These are phyloP conservation scores for Tympanopsis confertula DNA, from an alignment of 2,329 filamentous ascomycete species.

Conservation along the genomic window DNA sequence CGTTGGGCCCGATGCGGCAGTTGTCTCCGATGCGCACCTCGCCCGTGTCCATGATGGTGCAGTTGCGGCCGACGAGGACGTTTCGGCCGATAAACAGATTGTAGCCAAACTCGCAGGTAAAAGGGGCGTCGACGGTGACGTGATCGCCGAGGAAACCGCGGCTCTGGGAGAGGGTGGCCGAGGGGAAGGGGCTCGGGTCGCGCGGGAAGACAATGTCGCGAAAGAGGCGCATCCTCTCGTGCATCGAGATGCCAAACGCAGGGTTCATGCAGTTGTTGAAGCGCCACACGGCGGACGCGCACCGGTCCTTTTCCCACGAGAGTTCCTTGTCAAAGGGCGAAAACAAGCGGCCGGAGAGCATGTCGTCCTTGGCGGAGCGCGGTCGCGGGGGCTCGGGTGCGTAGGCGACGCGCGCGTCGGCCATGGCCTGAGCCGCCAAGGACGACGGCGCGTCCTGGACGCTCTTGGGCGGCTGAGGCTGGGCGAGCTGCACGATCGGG, in stretches of 20 bases:
- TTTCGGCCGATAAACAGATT: slow-evolving; percentile 82
- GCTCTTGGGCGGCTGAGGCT: slow-evolving; percentile 8
- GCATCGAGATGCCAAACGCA: slow-evolving; percentile 55
- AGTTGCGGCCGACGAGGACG: slow-evolving; percentile 72
- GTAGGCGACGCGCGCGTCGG: slow-evolving; percentile 4
- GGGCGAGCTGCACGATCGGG: slow-evolving; percentile 19
- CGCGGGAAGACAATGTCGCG: slow-evolving; percentile 54
- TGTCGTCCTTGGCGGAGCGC: slow-evolving; percentile 75
- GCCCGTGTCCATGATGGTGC: slow-evolving; percentile 77
- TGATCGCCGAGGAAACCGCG: slow-evolving; percentile 59
- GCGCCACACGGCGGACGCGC: slow-evolving; percentile 67
- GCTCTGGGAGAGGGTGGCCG: slow-evolving; percentile 37
- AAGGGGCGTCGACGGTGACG: slow-evolving; percentile 74
- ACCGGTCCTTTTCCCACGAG: slow-evolving; percentile 72
- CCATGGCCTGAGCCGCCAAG: slow-evolving; percentile 13
- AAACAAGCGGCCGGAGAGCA: slow-evolving; percentile 72
- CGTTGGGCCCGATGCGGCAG: slow-evolving; percentile 68
- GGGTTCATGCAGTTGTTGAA: slow-evolving; percentile 80
- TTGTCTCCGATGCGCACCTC: slow-evolving; percentile 71
- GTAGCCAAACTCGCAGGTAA: slow-evolving; percentile 90
- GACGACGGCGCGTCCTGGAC: slow-evolving; percentile 16
- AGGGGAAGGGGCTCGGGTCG: slow-evolving; percentile 41
- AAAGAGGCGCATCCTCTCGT: slow-evolving; percentile 60
- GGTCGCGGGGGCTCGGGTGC: slow-evolving; percentile 13
- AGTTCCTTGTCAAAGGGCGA: slow-evolving; percentile 69